Conservation (phyloP, 768 basidiomycete species). For the Rhodotorula paludigena region DNA sequence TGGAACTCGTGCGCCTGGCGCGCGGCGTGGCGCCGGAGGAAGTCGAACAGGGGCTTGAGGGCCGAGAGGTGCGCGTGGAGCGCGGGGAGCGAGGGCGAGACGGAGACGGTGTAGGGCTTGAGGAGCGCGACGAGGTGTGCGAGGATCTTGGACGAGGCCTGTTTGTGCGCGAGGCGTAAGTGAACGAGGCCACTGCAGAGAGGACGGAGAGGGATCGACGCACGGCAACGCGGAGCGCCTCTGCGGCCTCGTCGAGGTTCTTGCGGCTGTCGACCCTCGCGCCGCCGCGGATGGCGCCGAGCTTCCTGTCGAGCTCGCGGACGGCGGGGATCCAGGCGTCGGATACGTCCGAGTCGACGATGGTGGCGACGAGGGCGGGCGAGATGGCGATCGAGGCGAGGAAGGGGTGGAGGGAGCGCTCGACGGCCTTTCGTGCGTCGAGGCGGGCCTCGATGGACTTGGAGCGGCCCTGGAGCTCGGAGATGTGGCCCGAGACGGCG, state of each 20-base stretch:
- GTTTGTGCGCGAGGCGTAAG: neutral
- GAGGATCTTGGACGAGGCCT: constrained; percentile 87
- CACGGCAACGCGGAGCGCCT: constrained; percentile 84
- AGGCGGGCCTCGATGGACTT: constrained; percentile 83
- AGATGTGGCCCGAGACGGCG: constrained; percentile 91
- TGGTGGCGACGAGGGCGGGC: constrained; percentile 65
- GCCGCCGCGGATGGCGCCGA: constrained; percentile 65
- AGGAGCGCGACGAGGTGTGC: constrained; percentile 77
- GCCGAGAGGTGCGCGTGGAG: constrained; percentile 83
- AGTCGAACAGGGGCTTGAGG: constrained; percentile 72
- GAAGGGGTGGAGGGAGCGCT: constrained; percentile 75
- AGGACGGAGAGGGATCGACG: constrained; percentile 43
- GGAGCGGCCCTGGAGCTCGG: constrained; percentile 83
- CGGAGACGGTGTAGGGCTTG: constrained; percentile 71
- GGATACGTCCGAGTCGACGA: constrained; percentile 69
- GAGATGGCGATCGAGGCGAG: constrained; percentile 75
- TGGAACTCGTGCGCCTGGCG: constrained; percentile 81
- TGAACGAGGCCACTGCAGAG: neutral
- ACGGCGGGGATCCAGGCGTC: constrained; percentile 74
- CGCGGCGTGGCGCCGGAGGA: constrained; percentile 75
- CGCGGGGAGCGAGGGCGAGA: constrained; percentile 88
- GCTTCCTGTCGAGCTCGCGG: constrained; percentile 68
- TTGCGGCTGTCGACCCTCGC: constrained; percentile 79
- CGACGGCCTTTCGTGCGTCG: constrained; percentile 76
- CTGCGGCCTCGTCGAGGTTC: constrained; percentile 73